Percentiles rank a stretch among this genome's conserved stretches.
Evolutionary conservation across 352 stramenopile species (phyloP).

Genomic region (Bremia lactucae): DNA sequence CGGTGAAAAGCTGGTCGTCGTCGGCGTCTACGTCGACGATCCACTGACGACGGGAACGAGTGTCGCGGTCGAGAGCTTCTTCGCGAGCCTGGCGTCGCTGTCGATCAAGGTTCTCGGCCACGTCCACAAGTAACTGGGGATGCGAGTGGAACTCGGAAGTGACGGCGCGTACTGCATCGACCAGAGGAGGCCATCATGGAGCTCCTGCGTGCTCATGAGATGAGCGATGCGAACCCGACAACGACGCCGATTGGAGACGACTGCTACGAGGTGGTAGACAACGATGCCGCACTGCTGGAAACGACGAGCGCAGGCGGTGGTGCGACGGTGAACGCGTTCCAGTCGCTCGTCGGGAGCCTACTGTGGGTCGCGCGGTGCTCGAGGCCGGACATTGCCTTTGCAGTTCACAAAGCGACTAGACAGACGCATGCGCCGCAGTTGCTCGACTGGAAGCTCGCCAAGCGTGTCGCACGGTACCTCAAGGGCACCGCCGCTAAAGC

Average conservation of each 20-base stretch:
- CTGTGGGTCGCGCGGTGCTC: neutral
- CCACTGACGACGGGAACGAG: neutral
- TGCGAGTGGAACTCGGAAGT: neutral
- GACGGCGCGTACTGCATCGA: neutral
- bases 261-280: too few relatives aligned
- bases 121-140: neutral
- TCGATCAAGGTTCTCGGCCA: neutral
- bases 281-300: neutral
- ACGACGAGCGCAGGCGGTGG: neutral
- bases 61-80: neutral
- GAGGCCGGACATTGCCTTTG: neutral
- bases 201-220: neutral
- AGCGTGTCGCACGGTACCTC: neutral
- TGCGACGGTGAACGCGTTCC: neutral
- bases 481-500: too few relatives aligned
- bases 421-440: neutral
- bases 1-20: neutral
- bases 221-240: neutral
- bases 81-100: neutral
- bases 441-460: neutral
- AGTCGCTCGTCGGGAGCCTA: neutral
- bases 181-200: neutral
- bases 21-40: neutral
- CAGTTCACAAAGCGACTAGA: neutral
- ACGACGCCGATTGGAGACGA: neutral